Conservation (phyloP, 1,284 basidiomycete genomes). For the Cutaneotrichosporon sp. region DNA sequence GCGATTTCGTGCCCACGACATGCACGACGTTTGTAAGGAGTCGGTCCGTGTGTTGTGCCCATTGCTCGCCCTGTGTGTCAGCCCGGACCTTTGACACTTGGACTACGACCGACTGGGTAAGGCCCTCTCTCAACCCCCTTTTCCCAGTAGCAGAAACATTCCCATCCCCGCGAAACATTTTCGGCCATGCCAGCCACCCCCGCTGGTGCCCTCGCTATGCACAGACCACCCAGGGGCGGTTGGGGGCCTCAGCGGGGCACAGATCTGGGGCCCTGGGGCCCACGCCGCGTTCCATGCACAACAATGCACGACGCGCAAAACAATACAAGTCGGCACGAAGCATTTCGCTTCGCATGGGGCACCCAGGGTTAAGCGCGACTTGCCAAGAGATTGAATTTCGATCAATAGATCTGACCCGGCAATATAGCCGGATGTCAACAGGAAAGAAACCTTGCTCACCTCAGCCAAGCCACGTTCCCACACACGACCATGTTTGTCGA, state of each 20-base stretch:
- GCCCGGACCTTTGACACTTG: neutral
- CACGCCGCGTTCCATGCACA: neutral
- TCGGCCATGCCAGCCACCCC: neutral
- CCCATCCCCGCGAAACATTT: neutral
- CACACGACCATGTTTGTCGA: constrained; percentile 2
- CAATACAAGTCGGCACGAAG: neutral
- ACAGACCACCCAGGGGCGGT: neutral
- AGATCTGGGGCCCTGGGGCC: neutral
- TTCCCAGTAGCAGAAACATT: too few relatives aligned
- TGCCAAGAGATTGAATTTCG: neutral
- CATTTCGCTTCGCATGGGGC: neutral
- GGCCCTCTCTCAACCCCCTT: neutral
- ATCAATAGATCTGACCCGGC: neutral
- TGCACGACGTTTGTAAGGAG: constrained; percentile 4
- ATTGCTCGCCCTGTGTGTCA: neutral
- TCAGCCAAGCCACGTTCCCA: constrained; percentile 6
- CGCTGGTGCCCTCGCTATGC: neutral
- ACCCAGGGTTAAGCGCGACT: neutral
- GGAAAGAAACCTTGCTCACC: neutral
- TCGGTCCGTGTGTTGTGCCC: neutral
- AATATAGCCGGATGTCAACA: neutral
- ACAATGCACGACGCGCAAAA: neutral
- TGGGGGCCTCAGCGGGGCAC: neutral
- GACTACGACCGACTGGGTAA: neutral
- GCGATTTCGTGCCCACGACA: constrained; percentile 10